phyloP scores from a whole-genome alignment of 352 stramenopile species.

The Phytopythium chamaehyphon region DNA sequence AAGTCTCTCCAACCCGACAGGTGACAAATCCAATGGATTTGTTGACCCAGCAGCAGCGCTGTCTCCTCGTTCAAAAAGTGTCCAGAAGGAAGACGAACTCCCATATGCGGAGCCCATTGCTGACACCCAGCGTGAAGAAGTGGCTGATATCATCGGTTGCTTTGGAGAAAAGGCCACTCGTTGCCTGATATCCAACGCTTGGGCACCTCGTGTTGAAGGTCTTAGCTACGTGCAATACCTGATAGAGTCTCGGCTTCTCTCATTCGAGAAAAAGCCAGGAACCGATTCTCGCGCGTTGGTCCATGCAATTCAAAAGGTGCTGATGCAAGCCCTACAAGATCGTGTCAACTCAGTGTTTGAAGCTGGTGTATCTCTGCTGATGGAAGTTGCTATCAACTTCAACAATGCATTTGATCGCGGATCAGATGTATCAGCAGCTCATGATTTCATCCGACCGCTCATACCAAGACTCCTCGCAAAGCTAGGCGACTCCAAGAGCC shows the following conservation, averaged over 20 bases:
- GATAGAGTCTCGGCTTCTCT: constrained; percentile 47
- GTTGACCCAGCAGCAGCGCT: constrained; percentile 13
- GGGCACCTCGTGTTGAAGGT: constrained; percentile 74
- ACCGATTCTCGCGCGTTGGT: constrained; percentile 13
- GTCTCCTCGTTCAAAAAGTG: constrained; percentile 45
- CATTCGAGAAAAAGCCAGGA: constrained; percentile 25
- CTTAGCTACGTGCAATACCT: constrained; percentile 73
- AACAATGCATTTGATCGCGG: constrained; percentile 22
- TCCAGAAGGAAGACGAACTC: constrained; percentile 65
- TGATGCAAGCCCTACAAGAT: constrained; percentile 61
- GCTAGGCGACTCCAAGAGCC: constrained; percentile 70
- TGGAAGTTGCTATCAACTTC: constrained; percentile 68
- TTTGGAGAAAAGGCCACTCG: constrained; percentile 75
- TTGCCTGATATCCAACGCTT: constrained; percentile 78
- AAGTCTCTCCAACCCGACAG: background rate
- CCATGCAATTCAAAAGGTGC: constrained; percentile 45
- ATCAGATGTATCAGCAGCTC: constrained; percentile 22
- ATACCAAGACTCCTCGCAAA: constrained; percentile 70
- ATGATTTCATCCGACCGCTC: constrained; percentile 61
- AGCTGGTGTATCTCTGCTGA: constrained; percentile 57
- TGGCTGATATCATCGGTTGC: constrained; percentile 30
- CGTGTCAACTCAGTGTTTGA: constrained; percentile 80
- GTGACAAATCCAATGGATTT: constrained; percentile 9
- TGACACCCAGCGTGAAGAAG: constrained; percentile 52
- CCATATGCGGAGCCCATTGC: constrained; percentile 76